These are phyloP conservation scores for Colletotrichum nymphaeae DNA, from an alignment of 2,329 filamentous ascomycete genomes.

Conservation along the genomic window DNA sequence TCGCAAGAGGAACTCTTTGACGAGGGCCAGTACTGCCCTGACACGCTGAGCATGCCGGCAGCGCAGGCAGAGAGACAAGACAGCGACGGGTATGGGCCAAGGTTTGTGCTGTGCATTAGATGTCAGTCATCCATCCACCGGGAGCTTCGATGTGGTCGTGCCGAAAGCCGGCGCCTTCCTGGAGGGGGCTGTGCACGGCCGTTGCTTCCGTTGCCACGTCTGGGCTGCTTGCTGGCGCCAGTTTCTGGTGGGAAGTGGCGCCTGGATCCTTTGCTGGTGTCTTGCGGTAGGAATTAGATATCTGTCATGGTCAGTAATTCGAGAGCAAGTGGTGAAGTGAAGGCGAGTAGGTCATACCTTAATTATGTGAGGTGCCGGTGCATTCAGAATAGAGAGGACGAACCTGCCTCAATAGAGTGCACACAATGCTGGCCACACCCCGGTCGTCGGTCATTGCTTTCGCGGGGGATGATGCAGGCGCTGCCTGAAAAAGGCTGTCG, in stretches of 20 bases:
- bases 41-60: neutral
- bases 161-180: conserved; percentile 14
- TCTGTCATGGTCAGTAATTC: neutral
- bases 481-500: neutral
- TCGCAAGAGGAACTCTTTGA: neutral
- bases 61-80: neutral
- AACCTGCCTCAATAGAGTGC: neutral
- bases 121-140: neutral
- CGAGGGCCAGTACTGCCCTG: neutral
- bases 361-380: too few relatives aligned
- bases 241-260: conserved; percentile 1
- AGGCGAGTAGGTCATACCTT: neutral
- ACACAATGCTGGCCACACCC: neutral
- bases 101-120: neutral
- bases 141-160: neutral
- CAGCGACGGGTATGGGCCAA: neutral
- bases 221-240: conserved; percentile 4
- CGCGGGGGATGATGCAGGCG: neutral
- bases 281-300: neutral
- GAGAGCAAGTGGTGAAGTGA: neutral
- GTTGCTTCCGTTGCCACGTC: conserved; percentile 25
- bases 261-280: neutral
- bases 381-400: neutral
- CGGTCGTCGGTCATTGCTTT: neutral
- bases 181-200: conserved; percentile 27